Percentiles rank a stretch among this genome's conserved stretches.
These are phyloP conservation scores for Stentor roeselii DNA, from an alignment of 73 alveolate genomes.

Conservation along the genomic window DNA sequence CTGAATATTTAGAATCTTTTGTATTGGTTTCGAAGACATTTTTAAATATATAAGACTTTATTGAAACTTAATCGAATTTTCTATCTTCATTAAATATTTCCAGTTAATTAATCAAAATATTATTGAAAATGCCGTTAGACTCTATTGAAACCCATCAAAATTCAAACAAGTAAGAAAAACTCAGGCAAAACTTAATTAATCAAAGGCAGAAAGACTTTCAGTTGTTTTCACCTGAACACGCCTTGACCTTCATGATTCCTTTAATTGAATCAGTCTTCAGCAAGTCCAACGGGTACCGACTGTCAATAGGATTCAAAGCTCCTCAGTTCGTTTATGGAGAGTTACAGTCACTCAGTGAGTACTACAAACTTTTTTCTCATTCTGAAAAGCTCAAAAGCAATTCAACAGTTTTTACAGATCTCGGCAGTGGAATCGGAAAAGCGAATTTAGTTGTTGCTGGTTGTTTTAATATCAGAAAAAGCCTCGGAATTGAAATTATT, in stretches of 20 bases:
- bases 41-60: too few species aligned
- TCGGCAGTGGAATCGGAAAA: slow-evolving; percentile 8
- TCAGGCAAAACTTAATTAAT: neutral
- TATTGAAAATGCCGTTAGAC: too few species aligned
- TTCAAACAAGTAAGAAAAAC: neutral
- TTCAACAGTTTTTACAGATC: neutral
- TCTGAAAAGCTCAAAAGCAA: slow-evolving; percentile 10
- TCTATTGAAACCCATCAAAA: too few species aligned
- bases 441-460: neutral
- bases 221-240: neutral
- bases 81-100: too few species aligned
- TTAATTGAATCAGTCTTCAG: neutral
- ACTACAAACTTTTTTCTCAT: neutral
- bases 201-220: neutral
- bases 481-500: neutral
- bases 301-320: neutral
- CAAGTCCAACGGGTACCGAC: neutral
- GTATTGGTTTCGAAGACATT: too few species aligned
- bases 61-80: too few species aligned
- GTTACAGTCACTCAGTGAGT: neutral
- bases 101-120: too few species aligned
- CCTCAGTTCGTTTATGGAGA: slow-evolving; percentile 23
- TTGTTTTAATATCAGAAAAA: neutral
- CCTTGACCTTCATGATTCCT: neutral
- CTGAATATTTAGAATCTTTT: too few species aligned